Percentiles rank a stretch among this genome's conserved stretches.
These are phyloP conservation scores for Adansonia rubrostipa DNA, from an alignment of 441 rosid genomes.

Conservation along the genomic window DNA sequence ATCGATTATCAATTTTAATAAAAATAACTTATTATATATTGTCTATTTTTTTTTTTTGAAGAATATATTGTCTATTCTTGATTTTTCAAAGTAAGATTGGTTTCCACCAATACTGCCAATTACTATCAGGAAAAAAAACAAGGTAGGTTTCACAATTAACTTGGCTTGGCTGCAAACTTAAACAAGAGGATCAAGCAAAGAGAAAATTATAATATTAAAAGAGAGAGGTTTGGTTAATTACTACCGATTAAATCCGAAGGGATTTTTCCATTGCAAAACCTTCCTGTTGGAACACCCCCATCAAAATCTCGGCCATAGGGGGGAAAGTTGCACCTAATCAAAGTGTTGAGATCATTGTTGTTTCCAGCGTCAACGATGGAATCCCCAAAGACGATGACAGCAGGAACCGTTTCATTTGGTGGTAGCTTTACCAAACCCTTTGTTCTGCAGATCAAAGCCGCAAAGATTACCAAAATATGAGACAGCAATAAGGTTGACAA, in stretches of 20 bases:
- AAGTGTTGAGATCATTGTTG: slow-evolving; percentile 45
- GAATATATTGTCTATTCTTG: too few species aligned
- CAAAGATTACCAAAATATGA: neutral
- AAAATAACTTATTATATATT: too few species aligned
- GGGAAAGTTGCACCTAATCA: slow-evolving; percentile 49
- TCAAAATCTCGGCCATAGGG: slow-evolving; percentile 55
- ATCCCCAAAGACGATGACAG: slow-evolving; percentile 56
- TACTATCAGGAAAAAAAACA: neutral
- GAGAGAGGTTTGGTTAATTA: neutral
- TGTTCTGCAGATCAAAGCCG: neutral
- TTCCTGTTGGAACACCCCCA: slow-evolving; percentile 51
- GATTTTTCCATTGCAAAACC: slow-evolving; percentile 56
- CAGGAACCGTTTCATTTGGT: slow-evolving; percentile 44
- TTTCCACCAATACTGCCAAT: too few species aligned
- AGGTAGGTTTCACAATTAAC: neutral
- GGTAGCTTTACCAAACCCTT: slow-evolving; percentile 40
- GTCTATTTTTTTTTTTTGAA: too few species aligned
- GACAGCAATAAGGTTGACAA: neutral
- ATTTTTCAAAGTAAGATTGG: too few species aligned
- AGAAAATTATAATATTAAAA: neutral
- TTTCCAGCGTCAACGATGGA: slow-evolving; percentile 58
- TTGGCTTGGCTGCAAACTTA: neutral
- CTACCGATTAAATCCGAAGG: slow-evolving; percentile 57
- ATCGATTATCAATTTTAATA: too few species aligned
- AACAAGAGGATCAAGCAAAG: neutral